phyloP scores from a whole-genome alignment of 352 stramenopile species.

The Phytopythium cucurbitacearum region DNA sequence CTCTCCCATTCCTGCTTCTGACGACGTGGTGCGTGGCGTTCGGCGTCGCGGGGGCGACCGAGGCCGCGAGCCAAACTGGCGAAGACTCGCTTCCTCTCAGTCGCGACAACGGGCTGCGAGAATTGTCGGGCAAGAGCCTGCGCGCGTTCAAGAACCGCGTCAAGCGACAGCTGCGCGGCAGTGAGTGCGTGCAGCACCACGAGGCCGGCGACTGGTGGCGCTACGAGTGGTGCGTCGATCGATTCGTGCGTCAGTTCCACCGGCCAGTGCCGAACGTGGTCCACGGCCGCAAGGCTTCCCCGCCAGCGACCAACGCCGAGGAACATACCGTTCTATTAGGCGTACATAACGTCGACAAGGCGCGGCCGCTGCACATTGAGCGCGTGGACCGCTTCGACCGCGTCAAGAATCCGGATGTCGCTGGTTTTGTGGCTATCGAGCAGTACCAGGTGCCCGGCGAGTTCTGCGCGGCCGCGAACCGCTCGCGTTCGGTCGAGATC shows the following conservation, averaged over 20 bases:
- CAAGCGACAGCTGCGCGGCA: conserved; percentile 41
- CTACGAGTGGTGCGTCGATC: conserved; percentile 83
- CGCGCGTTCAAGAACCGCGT: conserved; percentile 69
- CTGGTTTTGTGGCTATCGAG: conserved; percentile 57
- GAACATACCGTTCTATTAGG: conserved; percentile 34
- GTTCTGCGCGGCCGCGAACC: conserved; percentile 17
- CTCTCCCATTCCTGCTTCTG: no score
- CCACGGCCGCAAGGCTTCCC: background rate
- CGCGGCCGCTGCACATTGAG: conserved; percentile 37
- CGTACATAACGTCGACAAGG: conserved; percentile 19
- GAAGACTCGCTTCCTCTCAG: conserved; percentile 7
- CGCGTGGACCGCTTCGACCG: conserved; percentile 27
- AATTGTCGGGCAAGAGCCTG: conserved; percentile 57
- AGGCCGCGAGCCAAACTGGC: no score
- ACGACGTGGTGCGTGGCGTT: no score
- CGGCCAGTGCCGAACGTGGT: conserved; percentile 1
- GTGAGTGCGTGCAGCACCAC: conserved; percentile 60
- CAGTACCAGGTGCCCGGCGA: conserved; percentile 38
- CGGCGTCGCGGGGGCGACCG: no score
- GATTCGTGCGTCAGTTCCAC: conserved; percentile 70
- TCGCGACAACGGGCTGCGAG: conserved; percentile 53
- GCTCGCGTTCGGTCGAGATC: conserved; percentile 30
- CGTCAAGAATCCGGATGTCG: conserved; percentile 41
- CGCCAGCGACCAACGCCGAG: conserved; percentile 4
- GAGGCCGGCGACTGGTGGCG: conserved; percentile 67